Evolutionary conservation across 352 stramenopile genomes (phyloP).

Genomic region (Phytopythium sindhum): DNA sequence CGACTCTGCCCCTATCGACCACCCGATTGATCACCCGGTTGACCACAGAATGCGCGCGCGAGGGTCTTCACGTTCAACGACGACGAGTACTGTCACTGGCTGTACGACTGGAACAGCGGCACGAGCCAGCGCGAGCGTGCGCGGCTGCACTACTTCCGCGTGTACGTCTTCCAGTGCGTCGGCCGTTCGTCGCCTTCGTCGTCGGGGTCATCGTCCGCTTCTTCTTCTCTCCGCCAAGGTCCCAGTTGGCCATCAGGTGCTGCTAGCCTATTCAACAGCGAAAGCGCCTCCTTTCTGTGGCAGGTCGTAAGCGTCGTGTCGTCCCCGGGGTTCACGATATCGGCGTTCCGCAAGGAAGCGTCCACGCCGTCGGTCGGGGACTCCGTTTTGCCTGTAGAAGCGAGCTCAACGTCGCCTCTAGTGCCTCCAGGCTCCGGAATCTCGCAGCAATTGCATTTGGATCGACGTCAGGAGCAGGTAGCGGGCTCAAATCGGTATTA

Average conservation of each 20-base stretch:
- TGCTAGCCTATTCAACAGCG: background rate
- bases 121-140: slow-evolving; percentile 43
- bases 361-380: background rate
- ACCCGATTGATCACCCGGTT: background rate
- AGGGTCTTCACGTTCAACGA: slow-evolving; percentile 22
- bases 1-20: background rate
- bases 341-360: slow-evolving; percentile 14
- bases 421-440: background rate
- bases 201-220: background rate
- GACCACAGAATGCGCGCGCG: background rate
- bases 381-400: background rate
- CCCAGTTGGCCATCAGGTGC: background rate
- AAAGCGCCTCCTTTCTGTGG: slow-evolving; percentile 11
- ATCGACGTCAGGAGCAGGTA: background rate
- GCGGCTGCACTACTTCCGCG: slow-evolving; percentile 35
- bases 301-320: slow-evolving; percentile 22
- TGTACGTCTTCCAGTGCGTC: slow-evolving; percentile 26
- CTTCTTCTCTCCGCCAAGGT: background rate
- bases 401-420: background rate
- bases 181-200: background rate
- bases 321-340: slow-evolving; percentile 20
- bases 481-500: background rate
- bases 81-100: slow-evolving; percentile 41
- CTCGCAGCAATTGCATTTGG: background rate
- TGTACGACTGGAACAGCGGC: slow-evolving; percentile 59